Evolutionary conservation across 148 eudicot genomes (phyloP).

Genomic region (Cornus controversa): DNA sequence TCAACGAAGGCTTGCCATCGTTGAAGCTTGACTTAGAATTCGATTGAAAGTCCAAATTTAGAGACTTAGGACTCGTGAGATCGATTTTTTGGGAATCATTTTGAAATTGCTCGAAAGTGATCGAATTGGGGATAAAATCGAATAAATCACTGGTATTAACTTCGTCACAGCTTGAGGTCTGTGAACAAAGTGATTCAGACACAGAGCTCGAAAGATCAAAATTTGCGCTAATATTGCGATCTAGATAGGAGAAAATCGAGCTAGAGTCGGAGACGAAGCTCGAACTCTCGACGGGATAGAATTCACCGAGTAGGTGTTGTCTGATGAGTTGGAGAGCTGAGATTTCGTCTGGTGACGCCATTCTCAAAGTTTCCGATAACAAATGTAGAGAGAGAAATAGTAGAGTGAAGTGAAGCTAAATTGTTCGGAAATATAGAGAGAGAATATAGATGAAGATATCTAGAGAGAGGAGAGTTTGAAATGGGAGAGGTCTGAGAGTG

Average conservation of each 20-base stretch:
- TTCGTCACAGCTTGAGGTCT: constrained; percentile 4
- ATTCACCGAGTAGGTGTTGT: constrained; percentile 38
- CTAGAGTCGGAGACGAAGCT: constrained; percentile 1
- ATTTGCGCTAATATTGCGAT: neutral
- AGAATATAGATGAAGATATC: neutral
- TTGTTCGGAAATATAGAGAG: no score
- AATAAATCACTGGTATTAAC: constrained; percentile 7
- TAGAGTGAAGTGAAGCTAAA: no score
- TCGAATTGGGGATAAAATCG: constrained; percentile 7
- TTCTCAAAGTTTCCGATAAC: neutral
- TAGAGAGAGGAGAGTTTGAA: constrained; percentile 1
- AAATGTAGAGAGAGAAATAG: no score
- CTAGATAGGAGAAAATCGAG: neutral
- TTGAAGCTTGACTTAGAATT: constrained; percentile 22
- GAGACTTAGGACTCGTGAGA: neutral
- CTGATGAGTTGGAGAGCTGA: constrained; percentile 39
- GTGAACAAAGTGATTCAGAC: constrained; percentile 13
- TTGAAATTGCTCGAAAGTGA: neutral
- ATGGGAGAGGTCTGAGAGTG: neutral
- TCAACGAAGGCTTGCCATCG: constrained; percentile 40
- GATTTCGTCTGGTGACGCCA: constrained; percentile 23
- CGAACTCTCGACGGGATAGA: constrained; percentile 28
- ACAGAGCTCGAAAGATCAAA: constrained; percentile 1
- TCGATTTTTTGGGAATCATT: neutral
- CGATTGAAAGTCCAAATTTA: neutral